Evolutionary conservation across 1,284 basidiomycete genomes (phyloP).

Genomic region (Marasmius sp.): DNA sequence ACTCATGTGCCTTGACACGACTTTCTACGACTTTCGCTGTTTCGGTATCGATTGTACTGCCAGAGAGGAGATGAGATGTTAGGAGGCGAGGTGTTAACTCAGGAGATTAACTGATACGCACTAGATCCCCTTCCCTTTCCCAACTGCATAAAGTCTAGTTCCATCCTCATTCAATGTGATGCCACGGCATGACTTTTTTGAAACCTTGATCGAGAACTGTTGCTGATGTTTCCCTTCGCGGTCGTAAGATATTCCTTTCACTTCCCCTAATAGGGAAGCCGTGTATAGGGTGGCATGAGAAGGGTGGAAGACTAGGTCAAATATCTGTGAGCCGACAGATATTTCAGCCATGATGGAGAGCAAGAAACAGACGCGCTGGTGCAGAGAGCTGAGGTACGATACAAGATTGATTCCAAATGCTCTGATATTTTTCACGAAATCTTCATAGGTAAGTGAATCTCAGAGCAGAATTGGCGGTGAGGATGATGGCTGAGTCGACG

Average conservation of each 20-base stretch:
- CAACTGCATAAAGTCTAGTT: constrained; percentile 68
- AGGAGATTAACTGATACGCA: constrained; percentile 40
- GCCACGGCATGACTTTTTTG: constrained; percentile 76
- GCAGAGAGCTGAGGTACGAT: neutral
- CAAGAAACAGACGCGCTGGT: constrained; percentile 3
- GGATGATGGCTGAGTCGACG: too few relatives aligned
- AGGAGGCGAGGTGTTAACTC: constrained; percentile 1
- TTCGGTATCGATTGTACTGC: constrained; percentile 67
- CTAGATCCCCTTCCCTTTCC: constrained; percentile 84
- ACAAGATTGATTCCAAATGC: neutral
- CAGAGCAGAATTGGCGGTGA: neutral
- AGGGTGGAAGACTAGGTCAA: constrained; percentile 90
- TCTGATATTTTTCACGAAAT: neutral
- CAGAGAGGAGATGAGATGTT: neutral
- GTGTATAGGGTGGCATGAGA: constrained; percentile 67
- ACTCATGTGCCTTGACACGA: constrained; percentile 78
- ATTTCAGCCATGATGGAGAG: constrained; percentile 65
- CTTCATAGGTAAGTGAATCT: neutral
- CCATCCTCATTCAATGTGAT: constrained; percentile 69
- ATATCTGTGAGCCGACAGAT: constrained; percentile 74
- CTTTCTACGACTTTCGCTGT: constrained; percentile 67
- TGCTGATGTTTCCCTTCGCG: constrained; percentile 57
- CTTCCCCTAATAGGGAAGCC: constrained; percentile 79
- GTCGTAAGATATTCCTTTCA: constrained; percentile 80
- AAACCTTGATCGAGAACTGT: constrained; percentile 60